A percentile compares a stretch with the other conserved stretches of the same genome.
Conservation (phyloP, 768 basidiomycete species). For the Mycena crocata region DNA sequence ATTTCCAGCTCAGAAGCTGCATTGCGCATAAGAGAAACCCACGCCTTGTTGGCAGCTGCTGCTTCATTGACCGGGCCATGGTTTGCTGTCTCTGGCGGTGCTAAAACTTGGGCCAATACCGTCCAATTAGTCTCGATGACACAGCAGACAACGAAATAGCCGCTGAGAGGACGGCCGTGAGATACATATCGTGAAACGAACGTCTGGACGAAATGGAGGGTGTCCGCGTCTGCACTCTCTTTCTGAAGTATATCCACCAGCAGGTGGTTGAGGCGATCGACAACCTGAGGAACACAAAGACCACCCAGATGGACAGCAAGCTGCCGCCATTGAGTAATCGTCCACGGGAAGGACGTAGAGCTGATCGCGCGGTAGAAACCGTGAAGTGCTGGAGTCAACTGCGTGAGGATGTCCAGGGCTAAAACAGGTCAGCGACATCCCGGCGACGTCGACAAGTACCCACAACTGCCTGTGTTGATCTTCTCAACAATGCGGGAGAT, state of each 20-base stretch:
- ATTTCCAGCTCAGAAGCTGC: constrained; percentile 58
- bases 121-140: constrained; percentile 90
- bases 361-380: constrained; percentile 89
- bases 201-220: constrained; percentile 69
- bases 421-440: constrained; percentile 9
- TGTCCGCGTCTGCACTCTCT: constrained; percentile 61
- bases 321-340: constrained; percentile 69
- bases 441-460: constrained; percentile 5
- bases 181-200: constrained; percentile 83
- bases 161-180: constrained; percentile 82
- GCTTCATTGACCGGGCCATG: constrained; percentile 65
- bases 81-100: constrained; percentile 45
- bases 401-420: constrained; percentile 82
- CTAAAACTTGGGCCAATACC: constrained; percentile 79
- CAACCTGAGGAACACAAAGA: constrained; percentile 72
- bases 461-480: constrained; percentile 68
- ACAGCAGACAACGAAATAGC: constrained; percentile 90
- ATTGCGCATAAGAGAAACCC: constrained; percentile 73
- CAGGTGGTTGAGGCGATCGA: constrained; percentile 80
- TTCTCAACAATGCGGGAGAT: constrained; percentile 65
- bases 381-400: constrained; percentile 84
- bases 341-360: constrained; percentile 83
- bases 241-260: constrained; percentile 71
- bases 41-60: constrained; percentile 85
- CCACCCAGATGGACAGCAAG: constrained; percentile 64